Evolutionary conservation across 164 flowering plant species (phyloP).

Genomic region (Piper longum): DNA sequence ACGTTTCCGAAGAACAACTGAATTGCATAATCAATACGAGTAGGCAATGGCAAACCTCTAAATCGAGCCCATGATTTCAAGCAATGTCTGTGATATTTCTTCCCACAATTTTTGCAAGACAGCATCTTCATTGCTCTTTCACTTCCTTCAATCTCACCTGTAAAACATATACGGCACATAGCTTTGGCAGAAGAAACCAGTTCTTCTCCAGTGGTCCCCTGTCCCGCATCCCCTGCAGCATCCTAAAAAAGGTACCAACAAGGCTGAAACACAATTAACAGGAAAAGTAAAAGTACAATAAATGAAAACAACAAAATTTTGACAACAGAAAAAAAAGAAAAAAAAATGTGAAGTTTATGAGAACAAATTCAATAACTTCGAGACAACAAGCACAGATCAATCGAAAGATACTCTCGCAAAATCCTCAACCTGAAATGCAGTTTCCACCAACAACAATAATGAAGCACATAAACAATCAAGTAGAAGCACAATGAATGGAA

Average conservation of each 20-base stretch:
- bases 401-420: no score
- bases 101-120: slow-evolving; percentile 71
- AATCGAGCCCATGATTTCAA: slow-evolving; percentile 72
- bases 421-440: no score
- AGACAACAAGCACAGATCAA: not conserved
- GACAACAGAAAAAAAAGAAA: not conserved
- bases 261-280: not conserved
- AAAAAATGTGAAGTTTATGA: no score
- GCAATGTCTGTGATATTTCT: slow-evolving; percentile 87
- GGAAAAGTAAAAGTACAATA: not conserved
- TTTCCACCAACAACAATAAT: no score
- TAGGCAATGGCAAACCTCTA: slow-evolving; percentile 43
- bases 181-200: slow-evolving; percentile 41
- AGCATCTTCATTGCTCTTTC: slow-evolving; percentile 82
- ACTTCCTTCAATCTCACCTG: slow-evolving; percentile 82
- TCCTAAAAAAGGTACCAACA: slow-evolving; percentile 10
- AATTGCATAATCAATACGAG: not conserved
- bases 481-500: no score
- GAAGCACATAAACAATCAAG: no score
- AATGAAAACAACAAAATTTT: not conserved
- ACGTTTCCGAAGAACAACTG: no score
- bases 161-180: slow-evolving; percentile 76
- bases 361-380: no score
- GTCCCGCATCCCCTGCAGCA: slow-evolving; percentile 7
- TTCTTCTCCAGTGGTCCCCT: slow-evolving; percentile 14